These are phyloP conservation scores for Lodderomyces parapsilosis DNA, from an alignment of 1,139 yeast species.

Conservation along the genomic window DNA sequence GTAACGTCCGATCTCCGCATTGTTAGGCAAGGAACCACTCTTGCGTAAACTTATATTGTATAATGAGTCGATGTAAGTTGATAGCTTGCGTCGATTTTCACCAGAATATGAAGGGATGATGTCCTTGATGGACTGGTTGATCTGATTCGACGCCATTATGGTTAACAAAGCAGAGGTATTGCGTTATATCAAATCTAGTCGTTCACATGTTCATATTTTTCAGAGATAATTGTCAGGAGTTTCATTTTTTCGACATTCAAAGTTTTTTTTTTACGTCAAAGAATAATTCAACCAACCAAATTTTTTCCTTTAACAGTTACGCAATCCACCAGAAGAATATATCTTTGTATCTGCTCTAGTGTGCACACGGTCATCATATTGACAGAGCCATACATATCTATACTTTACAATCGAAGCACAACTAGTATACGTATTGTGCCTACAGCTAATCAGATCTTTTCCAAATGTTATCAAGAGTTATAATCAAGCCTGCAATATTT, in stretches of 20 bases:
- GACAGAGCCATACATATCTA: too few species aligned
- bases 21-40: conserved; percentile 35
- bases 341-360: too few species aligned
- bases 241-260: not conserved
- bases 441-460: not conserved
- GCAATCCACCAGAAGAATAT: not conserved
- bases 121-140: conserved; percentile 39
- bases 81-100: conserved; percentile 46
- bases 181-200: too few species aligned
- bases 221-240: not conserved
- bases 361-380: too few species aligned
- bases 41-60: conserved; percentile 49
- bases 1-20: conserved; percentile 60
- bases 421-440: not conserved
- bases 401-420: not conserved
- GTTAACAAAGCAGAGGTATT: not conserved
- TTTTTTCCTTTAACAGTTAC: not conserved
- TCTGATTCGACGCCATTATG: conserved; percentile 16
- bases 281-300: conserved; percentile 16
- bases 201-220: not conserved
- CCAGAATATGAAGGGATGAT: conserved; percentile 51
- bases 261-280: not conserved
- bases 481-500: conserved; percentile 16
- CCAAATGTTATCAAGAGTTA: conserved; percentile 24
- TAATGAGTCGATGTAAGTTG: conserved; percentile 48